Base-by-base conservation (phyloP, 75 land plant species). In the Cunninghamia lanceolata region DNA sequence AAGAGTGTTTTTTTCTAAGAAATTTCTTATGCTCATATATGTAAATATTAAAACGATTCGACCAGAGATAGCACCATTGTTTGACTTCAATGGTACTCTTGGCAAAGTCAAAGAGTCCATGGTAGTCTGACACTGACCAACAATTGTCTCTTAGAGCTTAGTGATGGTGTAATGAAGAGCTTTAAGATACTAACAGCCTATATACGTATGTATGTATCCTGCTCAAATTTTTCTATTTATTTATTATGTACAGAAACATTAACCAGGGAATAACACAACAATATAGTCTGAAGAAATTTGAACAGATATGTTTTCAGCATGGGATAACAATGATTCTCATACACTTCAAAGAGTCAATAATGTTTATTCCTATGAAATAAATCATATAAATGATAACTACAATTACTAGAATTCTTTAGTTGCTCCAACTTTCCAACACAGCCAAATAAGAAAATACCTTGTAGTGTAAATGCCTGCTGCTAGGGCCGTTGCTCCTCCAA, bases 401-500 rank as follows among this genome's bases (percentile, higher is more conserved):
- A 42, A 82, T 38, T 30, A 42, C 45, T 82, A 42, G 47, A 42
- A 38, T 40, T 85, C 80, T 85, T 10, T 19, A 85, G 34, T 19
- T 9, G 25, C 5, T 42, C 30, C 28, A 36, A 86, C 45, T 79
- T 21, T 82, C 13, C 52, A 46, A 78, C 1, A 36, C 40, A 9
- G 34, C 36, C 45, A 87, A 32, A 75, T 59, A 45, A 13, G 30
- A 81, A 50, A 63, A 43, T 35, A 97, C 99, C 99, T 96, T 38
- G 99, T 93, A 8, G 95, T 98, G 87, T 98, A 98, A 75, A 98
- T 92, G 75, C 99, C 99, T 66, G 94, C 99, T 87, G 99, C 98
- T 19, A 98, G 88, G 30, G 99, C 95, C 75, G 96, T 96, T 54
- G 90, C 95, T 87, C 99, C 99, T 88, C 99, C 99, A 88, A 98